These are phyloP conservation scores for Phytophthora chlamydospora DNA, from an alignment of 352 stramenopile species.

Conservation along the genomic window DNA sequence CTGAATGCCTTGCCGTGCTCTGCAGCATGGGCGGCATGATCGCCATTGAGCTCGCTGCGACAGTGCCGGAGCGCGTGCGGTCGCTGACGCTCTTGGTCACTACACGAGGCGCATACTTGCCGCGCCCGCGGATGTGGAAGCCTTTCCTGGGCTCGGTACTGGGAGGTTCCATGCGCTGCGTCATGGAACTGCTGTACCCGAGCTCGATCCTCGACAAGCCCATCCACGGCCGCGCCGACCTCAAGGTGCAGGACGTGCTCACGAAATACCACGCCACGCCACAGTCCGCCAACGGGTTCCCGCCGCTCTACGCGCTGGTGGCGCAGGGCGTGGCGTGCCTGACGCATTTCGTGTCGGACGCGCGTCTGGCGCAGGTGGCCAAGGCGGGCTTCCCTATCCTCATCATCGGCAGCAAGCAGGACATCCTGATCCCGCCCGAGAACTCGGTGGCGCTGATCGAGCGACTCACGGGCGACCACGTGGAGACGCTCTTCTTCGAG, in stretches of 20 bases:
- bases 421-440: constrained; percentile 50
- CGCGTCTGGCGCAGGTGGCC: constrained; percentile 43
- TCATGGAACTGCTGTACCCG: constrained; percentile 42
- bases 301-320: constrained; percentile 38
- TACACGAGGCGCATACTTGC: constrained; percentile 34
- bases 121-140: constrained; percentile 36
- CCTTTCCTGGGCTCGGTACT: constrained; percentile 35
- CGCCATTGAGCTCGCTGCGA: constrained; percentile 41
- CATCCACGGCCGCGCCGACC: constrained; percentile 30
- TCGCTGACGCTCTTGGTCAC: constrained; percentile 48
- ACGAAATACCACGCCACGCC: constrained; percentile 42
- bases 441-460: constrained; percentile 42
- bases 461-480: constrained; percentile 33
- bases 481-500: constrained; percentile 41
- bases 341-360: constrained; percentile 60
- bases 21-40: constrained; percentile 59
- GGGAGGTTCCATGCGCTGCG: constrained; percentile 29
- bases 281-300: constrained; percentile 23
- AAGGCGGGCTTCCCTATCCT: constrained; percentile 54
- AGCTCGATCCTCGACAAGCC: constrained; percentile 27
- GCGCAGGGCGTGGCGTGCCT: constrained; percentile 55
- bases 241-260: constrained; percentile 42
- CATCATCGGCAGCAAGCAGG: constrained; percentile 51
- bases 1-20: not conserved
- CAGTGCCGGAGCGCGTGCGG: constrained; percentile 33